Evolutionary conservation across 78 protist genomes (phyloP).

Genomic region (Dictyostelium firmibasis): DNA sequence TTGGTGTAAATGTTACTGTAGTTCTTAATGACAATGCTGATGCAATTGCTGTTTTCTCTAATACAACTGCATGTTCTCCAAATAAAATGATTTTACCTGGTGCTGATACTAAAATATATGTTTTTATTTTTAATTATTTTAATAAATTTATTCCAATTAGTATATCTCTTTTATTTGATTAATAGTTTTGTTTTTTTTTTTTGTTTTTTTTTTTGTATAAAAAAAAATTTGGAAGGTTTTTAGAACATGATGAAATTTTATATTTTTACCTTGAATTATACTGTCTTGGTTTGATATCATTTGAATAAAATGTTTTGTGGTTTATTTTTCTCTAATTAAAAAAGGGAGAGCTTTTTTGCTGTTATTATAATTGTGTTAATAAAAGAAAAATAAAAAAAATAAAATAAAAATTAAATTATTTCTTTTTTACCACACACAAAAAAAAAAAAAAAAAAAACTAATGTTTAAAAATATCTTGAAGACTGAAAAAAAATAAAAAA

Average conservation of each 20-base stretch:
- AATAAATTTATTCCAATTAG: background rate
- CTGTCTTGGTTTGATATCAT: background rate
- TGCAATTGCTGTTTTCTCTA: slow-evolving; percentile 82
- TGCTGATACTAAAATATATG: slow-evolving; percentile 83
- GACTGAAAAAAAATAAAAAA: too few relatives aligned
- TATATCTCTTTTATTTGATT: background rate
- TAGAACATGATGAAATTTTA: too few relatives aligned
- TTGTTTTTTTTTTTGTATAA: background rate
- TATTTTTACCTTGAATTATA: background rate
- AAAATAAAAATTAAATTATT: too few relatives aligned
- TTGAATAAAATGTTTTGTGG: background rate
- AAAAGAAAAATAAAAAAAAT: too few relatives aligned
- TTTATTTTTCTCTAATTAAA: background rate
- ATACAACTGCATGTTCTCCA: slow-evolving; percentile 90
- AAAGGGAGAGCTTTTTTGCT: background rate
- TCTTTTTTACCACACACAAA: background rate
- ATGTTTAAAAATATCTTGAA: background rate
- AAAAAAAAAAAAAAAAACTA: too few relatives aligned
- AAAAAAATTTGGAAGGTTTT: too few relatives aligned
- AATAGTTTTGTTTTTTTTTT: background rate
- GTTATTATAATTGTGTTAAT: background rate
- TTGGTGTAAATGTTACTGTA: slow-evolving; percentile 1
- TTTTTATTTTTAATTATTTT: background rate
- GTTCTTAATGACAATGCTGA: slow-evolving; percentile 69
- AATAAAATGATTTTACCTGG: slow-evolving; percentile 88